Evolutionary conservation across 208 protist genomes (phyloP), one percentile per base, ranked within the genome.

Genomic region (Crithidia sp.): DNA sequence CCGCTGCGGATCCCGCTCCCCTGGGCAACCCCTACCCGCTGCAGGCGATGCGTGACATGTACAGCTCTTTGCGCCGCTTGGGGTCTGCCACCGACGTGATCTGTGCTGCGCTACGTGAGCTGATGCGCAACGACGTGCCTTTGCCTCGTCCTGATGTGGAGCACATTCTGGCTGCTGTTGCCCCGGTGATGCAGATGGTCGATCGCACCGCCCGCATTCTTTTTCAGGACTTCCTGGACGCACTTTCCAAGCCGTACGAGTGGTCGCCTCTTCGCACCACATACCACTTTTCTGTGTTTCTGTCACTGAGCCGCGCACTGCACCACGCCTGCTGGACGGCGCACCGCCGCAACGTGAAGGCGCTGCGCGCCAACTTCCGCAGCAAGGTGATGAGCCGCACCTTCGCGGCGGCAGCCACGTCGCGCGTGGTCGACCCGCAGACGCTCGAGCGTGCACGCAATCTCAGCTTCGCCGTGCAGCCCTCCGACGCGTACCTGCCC

Each of bases 21-120:
- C 81, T 76, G 58, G 87, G 87, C 55, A 67, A 68, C 47, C 72
- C 81, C 12, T 92, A 88, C 63, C 87, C 87, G 2, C 59, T 73
- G 37, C 62, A 64, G 41, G 71, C 64, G 36, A 84, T 88, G 74
- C 74, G 79, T 7, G 83, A 83, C 64, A 76, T 88, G 55, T 76
- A 74, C 65, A 86, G 83, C 61, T 86, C 85, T n/a, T 69, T 91
- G 62, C 83, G 80, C 19, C 86, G 83, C 19, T 67, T 91, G 3
- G 75, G 71, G 50, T 82, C 86, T 4, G 84, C 83, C 16, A 81
- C 83, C 41, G 82, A 91, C 49, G 76, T 91, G 44, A 74, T 91
- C 19, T 49, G 63, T 13, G 16, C 70, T 7, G 68, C 75, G 5
- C 49, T 90, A 0, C 41, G 50, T 17, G 44, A 37, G 16, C 66